Base-by-base conservation (phyloP, 2,329 filamentous ascomycete species). In the Claviceps quebecensis region DNA sequence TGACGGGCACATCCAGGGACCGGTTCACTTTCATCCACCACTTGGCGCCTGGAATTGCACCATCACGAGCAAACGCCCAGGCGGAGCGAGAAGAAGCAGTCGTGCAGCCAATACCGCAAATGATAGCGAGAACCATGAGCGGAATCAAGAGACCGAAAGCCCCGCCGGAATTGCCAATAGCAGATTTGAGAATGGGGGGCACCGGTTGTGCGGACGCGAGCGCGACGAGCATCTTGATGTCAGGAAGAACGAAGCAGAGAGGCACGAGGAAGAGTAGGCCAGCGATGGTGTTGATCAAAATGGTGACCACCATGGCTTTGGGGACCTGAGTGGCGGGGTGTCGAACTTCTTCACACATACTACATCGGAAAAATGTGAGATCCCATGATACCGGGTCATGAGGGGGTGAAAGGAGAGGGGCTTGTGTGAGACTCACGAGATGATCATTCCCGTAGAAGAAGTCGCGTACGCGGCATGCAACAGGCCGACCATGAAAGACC, bases 361-460 rank as follows among this genome's bases (percentile, higher is more conserved):
- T 83, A 54, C 39, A 13, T 5, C 6, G 11, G 5, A 7, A n/a
- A 17, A 34, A 19, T 19, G 19, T 19, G 19, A 19, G 19, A 19
- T 23, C 11, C 23, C 41, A 26, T n/a, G 9, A 48, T 11, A 14
- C 14, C 13, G 41, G 6, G 16, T 7, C 4, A 5, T 19, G 23
- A 14, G 14, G 6, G 2, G 6, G 14, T 2, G 13, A 29, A 3
- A 17, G 26, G 13, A 45, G 7, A 45, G 14, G n/a, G n/a, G 37
- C 19, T 37, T 14, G 16, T 19, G 26, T 16, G 16, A 29, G n/a
- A 72, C 79, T 73, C 69, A 83, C 80, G 80, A 84, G 63, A 87
- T 83, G 53, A 88, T 83, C 84, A 88, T 88, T 67, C 85, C 85
- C 0, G 83, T 87, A 16, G 83, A 84, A 4, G 83, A 87, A 14